phyloP scores from a whole-genome alignment of 176 grass and related monocot species.

The Triticum turgidum region DNA sequence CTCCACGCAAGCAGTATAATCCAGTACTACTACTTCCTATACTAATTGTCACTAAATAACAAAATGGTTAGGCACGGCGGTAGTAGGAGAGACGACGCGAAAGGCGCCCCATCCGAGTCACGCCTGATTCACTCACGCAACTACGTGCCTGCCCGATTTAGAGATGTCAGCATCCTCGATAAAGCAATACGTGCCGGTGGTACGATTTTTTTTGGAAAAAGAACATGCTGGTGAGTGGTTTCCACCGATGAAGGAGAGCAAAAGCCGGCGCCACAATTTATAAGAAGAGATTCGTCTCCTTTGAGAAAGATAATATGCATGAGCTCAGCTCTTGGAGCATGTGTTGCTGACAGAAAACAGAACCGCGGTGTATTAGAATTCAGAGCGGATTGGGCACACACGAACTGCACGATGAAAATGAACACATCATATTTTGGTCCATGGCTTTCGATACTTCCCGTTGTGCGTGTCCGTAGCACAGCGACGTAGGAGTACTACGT shows the following conservation, averaged over 20 bases:
- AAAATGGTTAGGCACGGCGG: no score
- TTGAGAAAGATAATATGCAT: not conserved
- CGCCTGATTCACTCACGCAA: conserved; percentile 17
- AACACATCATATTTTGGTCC: no score
- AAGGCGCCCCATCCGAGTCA: conserved; percentile 35
- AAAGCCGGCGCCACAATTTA: not conserved
- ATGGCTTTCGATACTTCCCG: not conserved
- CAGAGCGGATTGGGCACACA: no score
- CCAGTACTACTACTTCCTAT: no score
- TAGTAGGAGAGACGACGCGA: not conserved
- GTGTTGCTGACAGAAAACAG: not conserved
- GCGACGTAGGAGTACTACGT: no score
- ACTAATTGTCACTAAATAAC: no score
- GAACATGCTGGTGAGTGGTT: not conserved
- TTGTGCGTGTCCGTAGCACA: not conserved
- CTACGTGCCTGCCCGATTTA: not conserved
- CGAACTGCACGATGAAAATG: no score
- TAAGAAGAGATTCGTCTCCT: not conserved
- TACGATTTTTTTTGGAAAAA: not conserved
- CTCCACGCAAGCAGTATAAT: no score
- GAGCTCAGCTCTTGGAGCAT: not conserved
- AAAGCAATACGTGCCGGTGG: not conserved
- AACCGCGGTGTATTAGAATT: no score
- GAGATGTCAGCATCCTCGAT: not conserved
- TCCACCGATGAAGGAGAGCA: not conserved